A percentile compares a stretch with the other conserved stretches of the same genome.
Conservation (phyloP, 2,329 filamentous ascomycete genomes). For the Plectosphaerella plurivora region DNA sequence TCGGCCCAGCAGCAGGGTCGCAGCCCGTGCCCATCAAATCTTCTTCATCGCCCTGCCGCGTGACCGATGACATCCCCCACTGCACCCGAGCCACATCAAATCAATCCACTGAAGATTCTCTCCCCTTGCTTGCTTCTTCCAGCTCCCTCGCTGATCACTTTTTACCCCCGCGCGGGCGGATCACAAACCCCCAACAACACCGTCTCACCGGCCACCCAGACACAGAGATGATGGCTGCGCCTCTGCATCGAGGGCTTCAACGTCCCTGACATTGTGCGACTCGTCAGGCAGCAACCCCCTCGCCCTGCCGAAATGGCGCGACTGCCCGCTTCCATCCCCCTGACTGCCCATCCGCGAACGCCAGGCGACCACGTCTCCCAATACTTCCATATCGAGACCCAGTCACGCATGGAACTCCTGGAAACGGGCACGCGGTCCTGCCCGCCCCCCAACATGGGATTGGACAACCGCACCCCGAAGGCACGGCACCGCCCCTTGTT, state of each 20-base stretch:
- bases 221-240: background rate
- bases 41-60: too few species aligned
- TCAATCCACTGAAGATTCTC: too few species aligned
- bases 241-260: background rate
- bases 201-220: background rate
- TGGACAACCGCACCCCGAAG: background rate
- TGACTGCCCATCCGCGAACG: conserved; percentile 12
- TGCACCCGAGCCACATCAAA: too few species aligned
- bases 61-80: too few species aligned
- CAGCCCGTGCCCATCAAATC: too few species aligned
- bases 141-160: background rate
- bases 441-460: background rate
- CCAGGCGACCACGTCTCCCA: conserved; percentile 1
- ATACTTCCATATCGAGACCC: background rate
- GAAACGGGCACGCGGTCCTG: background rate
- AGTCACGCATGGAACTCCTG: background rate
- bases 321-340: background rate
- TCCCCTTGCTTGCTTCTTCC: background rate
- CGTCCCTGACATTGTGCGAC: background rate
- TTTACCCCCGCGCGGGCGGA: background rate
- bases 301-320: background rate
- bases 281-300: background rate
- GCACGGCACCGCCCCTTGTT: too few species aligned
- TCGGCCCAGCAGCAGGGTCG: too few species aligned
- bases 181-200: background rate